phyloP scores from a whole-genome alignment of 2,329 filamentous ascomycete species.

The Nectriaceae sp. region DNA sequence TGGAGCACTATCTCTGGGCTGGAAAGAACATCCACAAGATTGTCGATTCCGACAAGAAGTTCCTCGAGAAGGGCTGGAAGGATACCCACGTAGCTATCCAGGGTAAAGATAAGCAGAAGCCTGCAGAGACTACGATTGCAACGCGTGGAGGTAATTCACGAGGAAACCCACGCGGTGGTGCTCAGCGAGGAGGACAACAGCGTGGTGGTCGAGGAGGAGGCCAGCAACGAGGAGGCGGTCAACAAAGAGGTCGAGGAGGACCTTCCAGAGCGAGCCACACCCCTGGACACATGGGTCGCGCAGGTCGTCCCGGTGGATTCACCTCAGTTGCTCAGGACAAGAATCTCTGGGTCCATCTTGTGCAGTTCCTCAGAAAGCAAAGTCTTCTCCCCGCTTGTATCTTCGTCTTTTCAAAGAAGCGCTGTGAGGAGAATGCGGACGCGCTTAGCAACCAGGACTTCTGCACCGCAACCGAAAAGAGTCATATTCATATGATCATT shows the following conservation, averaged over 20 bases:
- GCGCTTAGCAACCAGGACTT: slow-evolving; percentile 95
- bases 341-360: slow-evolving; percentile 94
- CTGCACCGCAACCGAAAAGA: slow-evolving; percentile 91
- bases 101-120: slow-evolving; percentile 75
- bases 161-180: slow-evolving; percentile 35
- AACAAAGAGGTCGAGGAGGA: slow-evolving; percentile 54
- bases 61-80: slow-evolving; percentile 92
- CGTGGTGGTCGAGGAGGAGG: slow-evolving; percentile 52
- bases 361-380: slow-evolving; percentile 86
- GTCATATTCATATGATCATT: slow-evolving; percentile 95
- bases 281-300: slow-evolving; percentile 86
- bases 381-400: slow-evolving; percentile 90
- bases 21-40: slow-evolving; percentile 93
- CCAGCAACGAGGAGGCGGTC: slow-evolving; percentile 45
- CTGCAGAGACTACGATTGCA: slow-evolving; percentile 35
- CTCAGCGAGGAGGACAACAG: slow-evolving; percentile 43
- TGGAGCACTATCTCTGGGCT: slow-evolving; percentile 97
- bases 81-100: slow-evolving; percentile 82
- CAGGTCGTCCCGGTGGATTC: slow-evolving; percentile 80
- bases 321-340: slow-evolving; percentile 92
- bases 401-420: slow-evolving; percentile 97
- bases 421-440: slow-evolving; percentile 96
- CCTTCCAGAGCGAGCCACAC: slow-evolving; percentile 61
- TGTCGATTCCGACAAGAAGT: slow-evolving; percentile 88
- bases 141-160: slow-evolving; percentile 41